Evolutionary conservation across 2,329 filamentous ascomycete genomes (phyloP).

Genomic region (Fusarium proliferatum): DNA sequence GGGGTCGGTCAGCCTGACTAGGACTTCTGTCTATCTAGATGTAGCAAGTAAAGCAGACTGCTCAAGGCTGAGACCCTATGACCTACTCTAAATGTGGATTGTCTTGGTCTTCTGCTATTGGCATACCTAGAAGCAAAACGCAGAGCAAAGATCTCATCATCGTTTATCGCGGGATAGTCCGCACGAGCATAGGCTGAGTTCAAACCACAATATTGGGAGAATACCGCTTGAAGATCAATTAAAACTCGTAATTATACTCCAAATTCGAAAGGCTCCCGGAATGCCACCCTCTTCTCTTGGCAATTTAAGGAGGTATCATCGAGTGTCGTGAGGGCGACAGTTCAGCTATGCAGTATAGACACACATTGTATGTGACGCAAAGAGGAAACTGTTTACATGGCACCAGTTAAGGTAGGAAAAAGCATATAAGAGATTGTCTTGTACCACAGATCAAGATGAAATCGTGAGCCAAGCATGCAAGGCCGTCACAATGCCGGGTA

Average conservation of each 20-base stretch:
- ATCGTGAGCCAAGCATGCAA: not conserved
- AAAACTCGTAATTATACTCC: not conserved
- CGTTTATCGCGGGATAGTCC: not conserved
- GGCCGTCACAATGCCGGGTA: not conserved
- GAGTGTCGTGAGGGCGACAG: not conserved
- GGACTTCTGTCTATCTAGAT: not conserved
- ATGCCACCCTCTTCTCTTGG: not conserved
- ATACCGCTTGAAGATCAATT: not conserved
- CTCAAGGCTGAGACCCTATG: not conserved
- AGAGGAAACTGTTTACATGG: not conserved
- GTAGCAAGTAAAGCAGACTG: not conserved
- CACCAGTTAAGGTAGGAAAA: rapidly evolving
- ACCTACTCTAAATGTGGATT: not conserved
- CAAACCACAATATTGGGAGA: not conserved
- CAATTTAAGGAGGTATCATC: not conserved
- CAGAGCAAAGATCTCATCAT: not conserved
- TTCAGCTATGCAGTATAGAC: not conserved
- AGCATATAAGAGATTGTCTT: rapidly evolving
- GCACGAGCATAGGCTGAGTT: not conserved
- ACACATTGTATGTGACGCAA: not conserved
- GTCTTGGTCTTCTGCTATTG: not conserved
- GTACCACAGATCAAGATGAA: not conserved
- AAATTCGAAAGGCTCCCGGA: rapidly evolving
- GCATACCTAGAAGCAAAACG: not conserved
- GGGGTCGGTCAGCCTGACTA: not conserved